These are phyloP conservation scores for Backusella westeae DNA, from an alignment of 192 early-diverging fungal species.

Conservation along the genomic window DNA sequence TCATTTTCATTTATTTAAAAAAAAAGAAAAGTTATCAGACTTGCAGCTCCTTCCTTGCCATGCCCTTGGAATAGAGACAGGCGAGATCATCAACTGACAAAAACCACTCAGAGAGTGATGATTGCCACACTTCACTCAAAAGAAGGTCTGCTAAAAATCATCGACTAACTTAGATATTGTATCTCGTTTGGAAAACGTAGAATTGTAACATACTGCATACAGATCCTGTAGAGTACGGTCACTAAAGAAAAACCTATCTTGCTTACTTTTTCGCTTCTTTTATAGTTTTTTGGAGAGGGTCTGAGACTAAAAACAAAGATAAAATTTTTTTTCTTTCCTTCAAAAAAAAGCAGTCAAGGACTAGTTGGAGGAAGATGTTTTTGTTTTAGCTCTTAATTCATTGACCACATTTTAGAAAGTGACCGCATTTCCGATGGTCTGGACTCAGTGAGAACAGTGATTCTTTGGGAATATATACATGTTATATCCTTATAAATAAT, in stretches of 20 bases:
- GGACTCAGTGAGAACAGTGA: too few relatives aligned
- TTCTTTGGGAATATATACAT: too few relatives aligned
- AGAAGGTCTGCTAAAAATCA: constrained; percentile 29
- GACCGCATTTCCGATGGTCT: too few relatives aligned
- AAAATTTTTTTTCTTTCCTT: not conserved
- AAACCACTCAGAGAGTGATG: constrained; percentile 13
- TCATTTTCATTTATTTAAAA: constrained; percentile 1
- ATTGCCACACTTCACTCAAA: constrained; percentile 32
- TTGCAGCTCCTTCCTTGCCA: constrained; percentile 26
- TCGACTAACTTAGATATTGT: constrained; percentile 28
- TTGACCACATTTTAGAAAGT: too few relatives aligned
- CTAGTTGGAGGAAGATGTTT: too few relatives aligned
- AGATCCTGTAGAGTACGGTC: constrained; percentile 37
- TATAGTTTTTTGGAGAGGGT: not conserved
- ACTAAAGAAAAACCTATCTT: constrained; percentile 25
- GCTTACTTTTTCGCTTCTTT: not conserved
- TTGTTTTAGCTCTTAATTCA: too few relatives aligned
- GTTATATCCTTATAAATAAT: too few relatives aligned
- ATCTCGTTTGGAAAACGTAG: constrained; percentile 33
- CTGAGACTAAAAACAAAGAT: not conserved
- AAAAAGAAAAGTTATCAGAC: constrained; percentile 27
- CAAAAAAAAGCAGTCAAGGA: too few relatives aligned
- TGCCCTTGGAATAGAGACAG: constrained; percentile 34
- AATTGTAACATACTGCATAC: constrained; percentile 33
- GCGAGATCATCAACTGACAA: constrained; percentile 34